Conservation (phyloP, 2,329 filamentous ascomycete genomes). For the Arthrobotrys entomopaga region DNA sequence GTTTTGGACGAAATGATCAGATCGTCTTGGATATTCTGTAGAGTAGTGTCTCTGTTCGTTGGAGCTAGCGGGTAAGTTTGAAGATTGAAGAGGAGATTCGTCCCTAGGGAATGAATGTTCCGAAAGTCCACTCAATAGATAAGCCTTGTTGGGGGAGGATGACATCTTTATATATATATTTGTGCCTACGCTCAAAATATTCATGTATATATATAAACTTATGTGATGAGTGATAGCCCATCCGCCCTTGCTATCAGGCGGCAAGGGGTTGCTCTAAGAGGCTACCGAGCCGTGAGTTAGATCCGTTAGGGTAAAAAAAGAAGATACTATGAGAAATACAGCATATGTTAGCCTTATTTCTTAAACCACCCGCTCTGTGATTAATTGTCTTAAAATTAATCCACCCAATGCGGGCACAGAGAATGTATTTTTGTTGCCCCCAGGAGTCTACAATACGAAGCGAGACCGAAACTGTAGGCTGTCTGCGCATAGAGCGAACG, state of each 20-base stretch:
- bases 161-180: conserved; percentile 27
- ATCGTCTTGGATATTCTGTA: conserved; percentile 11
- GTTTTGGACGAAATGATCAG: conserved; percentile 14
- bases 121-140: too few species aligned
- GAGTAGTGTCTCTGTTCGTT: conserved; percentile 19
- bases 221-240: conserved; percentile 2
- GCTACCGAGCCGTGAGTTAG: not conserved
- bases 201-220: not conserved
- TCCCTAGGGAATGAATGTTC: too few species aligned
- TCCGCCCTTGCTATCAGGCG: not conserved
- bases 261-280: conserved; percentile 3
- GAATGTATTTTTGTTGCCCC: not conserved
- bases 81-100: too few species aligned
- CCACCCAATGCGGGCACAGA: too few species aligned
- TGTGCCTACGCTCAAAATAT: not conserved
- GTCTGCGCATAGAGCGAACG: not conserved
- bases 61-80: not conserved
- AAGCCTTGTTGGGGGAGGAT: not conserved
- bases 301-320: not conserved
- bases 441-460: not conserved
- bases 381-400: too few species aligned
- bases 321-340: not conserved
- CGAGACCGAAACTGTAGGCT: not conserved
- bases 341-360: not conserved
- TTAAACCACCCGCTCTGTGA: not conserved